These are phyloP conservation scores for Cephaloascus albidus DNA, from an alignment of 805 yeast species.

Conservation along the genomic window DNA sequence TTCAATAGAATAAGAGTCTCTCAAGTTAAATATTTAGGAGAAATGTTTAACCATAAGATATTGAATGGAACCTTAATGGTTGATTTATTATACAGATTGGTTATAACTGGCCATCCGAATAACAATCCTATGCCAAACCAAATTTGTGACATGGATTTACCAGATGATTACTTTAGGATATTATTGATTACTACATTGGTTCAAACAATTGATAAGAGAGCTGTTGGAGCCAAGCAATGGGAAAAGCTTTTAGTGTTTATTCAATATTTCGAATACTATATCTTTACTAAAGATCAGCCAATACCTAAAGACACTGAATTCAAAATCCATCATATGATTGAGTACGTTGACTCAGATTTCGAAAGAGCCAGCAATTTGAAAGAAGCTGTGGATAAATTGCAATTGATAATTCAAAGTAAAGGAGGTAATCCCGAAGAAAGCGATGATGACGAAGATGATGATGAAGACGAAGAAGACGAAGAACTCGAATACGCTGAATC, in stretches of 20 bases:
- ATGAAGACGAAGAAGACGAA: conserved; percentile 5
- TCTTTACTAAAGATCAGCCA: conserved; percentile 50
- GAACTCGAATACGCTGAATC: conserved; percentile 7
- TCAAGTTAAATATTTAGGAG: conserved; percentile 50
- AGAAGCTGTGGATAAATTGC: conserved; percentile 34
- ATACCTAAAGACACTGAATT: conserved; percentile 57
- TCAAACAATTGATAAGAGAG: conserved; percentile 13
- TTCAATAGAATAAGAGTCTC: conserved; percentile 54
- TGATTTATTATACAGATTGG: conserved; percentile 43
- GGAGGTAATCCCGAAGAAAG: neutral
- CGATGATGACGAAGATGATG: conserved; percentile 4
- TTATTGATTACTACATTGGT: conserved; percentile 41
- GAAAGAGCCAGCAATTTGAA: conserved; percentile 23
- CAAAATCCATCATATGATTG: conserved; percentile 35
- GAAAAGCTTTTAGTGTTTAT: conserved; percentile 30
- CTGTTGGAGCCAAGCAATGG: conserved; percentile 5
- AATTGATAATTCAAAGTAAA: conserved; percentile 12
- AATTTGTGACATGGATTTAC: conserved; percentile 41
- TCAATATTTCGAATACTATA: conserved; percentile 63
- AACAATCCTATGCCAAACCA: conserved; percentile 42
- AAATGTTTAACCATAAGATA: conserved; percentile 39
- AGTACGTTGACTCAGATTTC: conserved; percentile 17
- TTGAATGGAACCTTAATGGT: conserved; percentile 36
- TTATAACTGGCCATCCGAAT: conserved; percentile 58
- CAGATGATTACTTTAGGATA: conserved; percentile 65